phyloP scores from a whole-genome alignment of 129 eudicot species.

The Heracleum sosnowskyi region DNA sequence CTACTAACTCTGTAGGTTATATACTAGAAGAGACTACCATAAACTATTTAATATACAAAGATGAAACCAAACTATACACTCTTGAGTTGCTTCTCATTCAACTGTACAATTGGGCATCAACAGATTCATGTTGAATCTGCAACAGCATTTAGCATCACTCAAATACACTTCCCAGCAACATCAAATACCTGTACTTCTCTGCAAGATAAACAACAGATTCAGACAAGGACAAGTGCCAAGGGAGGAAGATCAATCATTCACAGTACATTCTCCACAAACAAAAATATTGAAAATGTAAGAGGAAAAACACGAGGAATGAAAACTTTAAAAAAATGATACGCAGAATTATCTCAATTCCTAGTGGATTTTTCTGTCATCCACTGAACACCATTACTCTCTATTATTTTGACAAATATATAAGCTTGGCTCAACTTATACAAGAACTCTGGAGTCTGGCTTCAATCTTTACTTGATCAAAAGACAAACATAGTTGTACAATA shows the following conservation, averaged over 20 bases:
- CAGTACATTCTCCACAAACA: background rate
- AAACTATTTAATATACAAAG: background rate
- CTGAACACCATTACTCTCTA: background rate
- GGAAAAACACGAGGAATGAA: background rate
- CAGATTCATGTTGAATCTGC: background rate
- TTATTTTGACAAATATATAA: background rate
- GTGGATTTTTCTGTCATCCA: background rate
- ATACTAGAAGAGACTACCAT: background rate
- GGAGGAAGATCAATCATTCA: background rate
- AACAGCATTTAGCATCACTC: background rate
- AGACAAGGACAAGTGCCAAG: background rate
- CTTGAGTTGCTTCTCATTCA: background rate
- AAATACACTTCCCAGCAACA: background rate
- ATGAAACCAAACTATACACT: background rate
- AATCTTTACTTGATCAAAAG: background rate
- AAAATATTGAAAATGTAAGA: background rate
- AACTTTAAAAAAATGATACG: background rate
- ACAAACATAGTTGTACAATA: background rate
- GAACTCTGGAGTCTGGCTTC: background rate
- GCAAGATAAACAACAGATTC: background rate
- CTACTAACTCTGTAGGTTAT: background rate
- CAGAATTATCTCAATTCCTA: background rate
- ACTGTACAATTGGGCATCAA: background rate
- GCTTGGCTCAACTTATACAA: background rate
- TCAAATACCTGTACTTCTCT: background rate